Base-by-base conservation (phyloP, 805 yeast species). In the Monosporozyma solicola region DNA sequence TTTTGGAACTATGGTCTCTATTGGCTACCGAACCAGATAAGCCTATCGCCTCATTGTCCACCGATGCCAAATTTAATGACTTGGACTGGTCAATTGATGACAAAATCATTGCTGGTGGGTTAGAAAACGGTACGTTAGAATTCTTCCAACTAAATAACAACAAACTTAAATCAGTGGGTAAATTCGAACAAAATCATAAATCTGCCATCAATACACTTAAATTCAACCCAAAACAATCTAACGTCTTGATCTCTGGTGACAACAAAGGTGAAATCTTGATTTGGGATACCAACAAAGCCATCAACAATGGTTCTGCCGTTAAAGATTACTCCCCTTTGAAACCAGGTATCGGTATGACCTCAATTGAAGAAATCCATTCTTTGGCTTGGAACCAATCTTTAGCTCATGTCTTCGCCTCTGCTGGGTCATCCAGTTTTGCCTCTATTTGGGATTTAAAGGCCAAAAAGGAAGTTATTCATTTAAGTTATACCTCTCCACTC, bases 361-460 rank as follows among this genome's bases (percentile, higher is more conserved):
- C 95, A 53, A 78, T 82, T 72, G 96, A 88, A 59, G 92, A 86
- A 61, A 79, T 94, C 53, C 79, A 84, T 39, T 79, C 87, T 39
- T 79, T 94, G 29, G 80, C 97, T 2, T 94, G 98, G 98, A 94
- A 94, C 72, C 82, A 84, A 64, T 74, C 80, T 37, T 84, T 87
- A 53, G 73, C 85, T 41, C 95, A 92, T 64, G 91, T 94, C 59
- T 81, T 94, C 68, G 98, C 98, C 20, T 77, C 88, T 51, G 95
- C 96, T 11, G 89, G 96, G 48, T 80, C 82, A 61, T 79, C 88
- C 15, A 95, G 95, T 15, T 86, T 81, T 67, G 84, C 97, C 3
- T 85, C 97, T 1, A 84, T 94, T 59, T 94, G 97, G 97, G 98
- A 94, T 71, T 74, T 91, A 59, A 87, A 86, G 64, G 82, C 90